These are phyloP conservation scores for Scedosporium minutisporum DNA, from an alignment of 2,329 filamentous ascomycete species.

Conservation along the genomic window DNA sequence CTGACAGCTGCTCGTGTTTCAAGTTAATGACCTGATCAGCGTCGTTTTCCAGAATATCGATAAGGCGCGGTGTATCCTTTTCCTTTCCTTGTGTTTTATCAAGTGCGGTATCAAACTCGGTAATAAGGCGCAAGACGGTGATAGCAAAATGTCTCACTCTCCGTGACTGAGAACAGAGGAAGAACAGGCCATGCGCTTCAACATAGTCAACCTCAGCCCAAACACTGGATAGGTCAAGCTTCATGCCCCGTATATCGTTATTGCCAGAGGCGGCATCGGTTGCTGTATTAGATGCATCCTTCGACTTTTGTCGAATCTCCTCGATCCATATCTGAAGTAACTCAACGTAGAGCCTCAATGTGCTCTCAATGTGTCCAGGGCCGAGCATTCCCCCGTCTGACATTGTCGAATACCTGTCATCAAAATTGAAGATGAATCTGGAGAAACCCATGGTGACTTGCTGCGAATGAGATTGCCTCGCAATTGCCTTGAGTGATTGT, in stretches of 20 bases:
- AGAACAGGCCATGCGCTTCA: conserved; percentile 93
- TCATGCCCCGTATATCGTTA: conserved; percentile 61
- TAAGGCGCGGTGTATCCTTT: conserved; percentile 63
- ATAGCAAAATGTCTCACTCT: conserved; percentile 85
- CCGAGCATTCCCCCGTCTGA: conserved; percentile 96
- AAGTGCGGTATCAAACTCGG: conserved; percentile 84
- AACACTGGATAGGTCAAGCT: conserved; percentile 77
- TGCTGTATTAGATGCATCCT: conserved; percentile 57
- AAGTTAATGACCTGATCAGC: conserved; percentile 83
- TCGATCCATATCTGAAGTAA: conserved; percentile 95
- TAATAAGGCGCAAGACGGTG: conserved; percentile 82
- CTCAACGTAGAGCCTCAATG: conserved; percentile 84
- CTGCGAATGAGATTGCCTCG: conserved; percentile 83
- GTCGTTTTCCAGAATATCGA: conserved; percentile 84
- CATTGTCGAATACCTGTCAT: conserved; percentile 94
- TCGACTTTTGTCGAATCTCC: conserved; percentile 80
- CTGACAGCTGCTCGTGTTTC: conserved; percentile 81
- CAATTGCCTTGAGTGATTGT: conserved; percentile 89
- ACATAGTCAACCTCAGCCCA: conserved; percentile 94
- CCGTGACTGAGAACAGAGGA: conserved; percentile 89
- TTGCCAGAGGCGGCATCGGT: conserved; percentile 43
- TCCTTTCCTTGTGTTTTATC: conserved; percentile 54
- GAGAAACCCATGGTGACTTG: conserved; percentile 96
- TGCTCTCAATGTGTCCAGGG: conserved; percentile 88
- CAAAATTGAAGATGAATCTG: conserved; percentile 96